Base-by-base conservation (phyloP, 2,329 filamentous ascomycete species). In the Elsinoe necatrix region DNA sequence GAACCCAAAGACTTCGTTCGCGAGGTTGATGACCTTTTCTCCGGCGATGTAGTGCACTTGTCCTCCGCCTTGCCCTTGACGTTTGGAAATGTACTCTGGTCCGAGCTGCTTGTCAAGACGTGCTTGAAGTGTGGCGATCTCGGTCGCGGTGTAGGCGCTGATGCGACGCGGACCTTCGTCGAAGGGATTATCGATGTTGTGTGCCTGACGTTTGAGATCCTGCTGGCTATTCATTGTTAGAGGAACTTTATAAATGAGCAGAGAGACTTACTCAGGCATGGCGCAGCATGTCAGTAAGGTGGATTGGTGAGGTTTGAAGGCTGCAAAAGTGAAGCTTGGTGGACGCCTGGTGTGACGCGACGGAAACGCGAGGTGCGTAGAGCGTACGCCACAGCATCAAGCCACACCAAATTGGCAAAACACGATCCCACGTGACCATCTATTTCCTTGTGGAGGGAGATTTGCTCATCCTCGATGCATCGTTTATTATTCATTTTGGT, bases 1-100 rank as follows among this genome's bases (percentile, higher is more conserved):
- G 76, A 96, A 96, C 8, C 91, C 91, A 73, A 96, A 95, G 0
- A 96, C 85, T 69, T 96, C 89, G 66, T 96, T 96, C 55, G 91
- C 91, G 54, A 96, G 84, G 58, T 88, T 87, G 69, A 98, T 98
- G 67, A 87, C 91, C 74, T 98, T 98, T 68, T 97, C 92, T 1
- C 90, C 91, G n/a, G 90, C 84, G 54, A 98, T 79, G 72, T 98
- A 98, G 69, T 95, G 89, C 16, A 98, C 87, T 68, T 87, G 92
- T 61, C 85, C 82, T 51, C 91, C 91, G 8, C 85, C 86, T 11
- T 90, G 86, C 1, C 93, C 93, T 12, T 86, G 78, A 66, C 93
- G 81, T 41, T 89, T 82, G 1, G 92, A 97, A 58, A 98, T 88
- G 70, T 95, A 98, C 73, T 98, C 95, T 0, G 93, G 93, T 0